These are phyloP conservation scores for Tolypocladium endophyticum DNA, from an alignment of 2,329 filamentous ascomycete genomes.

Conservation along the genomic window DNA sequence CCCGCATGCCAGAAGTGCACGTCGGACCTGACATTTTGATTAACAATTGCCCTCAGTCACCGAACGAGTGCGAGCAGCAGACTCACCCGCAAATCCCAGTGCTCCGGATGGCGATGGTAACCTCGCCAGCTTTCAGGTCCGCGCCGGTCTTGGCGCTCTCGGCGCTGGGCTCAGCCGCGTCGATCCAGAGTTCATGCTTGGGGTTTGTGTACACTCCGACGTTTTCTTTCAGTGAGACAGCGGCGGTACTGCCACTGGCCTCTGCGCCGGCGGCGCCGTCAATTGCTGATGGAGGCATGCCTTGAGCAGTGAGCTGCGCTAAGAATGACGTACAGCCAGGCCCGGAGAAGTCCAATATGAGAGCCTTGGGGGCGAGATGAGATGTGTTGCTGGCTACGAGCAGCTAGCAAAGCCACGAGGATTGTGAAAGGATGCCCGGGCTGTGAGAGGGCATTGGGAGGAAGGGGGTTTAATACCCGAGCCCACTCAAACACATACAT, in stretches of 20 bases:
- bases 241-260: constrained; percentile 12
- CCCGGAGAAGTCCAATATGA: background rate
- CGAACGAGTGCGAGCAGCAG: background rate
- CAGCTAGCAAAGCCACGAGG: background rate
- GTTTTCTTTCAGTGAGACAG: constrained; percentile 58
- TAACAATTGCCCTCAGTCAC: constrained; percentile 6
- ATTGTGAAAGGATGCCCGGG: background rate
- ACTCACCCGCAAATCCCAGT: constrained; percentile 88
- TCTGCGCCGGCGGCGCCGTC: constrained; percentile 1
- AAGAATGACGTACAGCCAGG: background rate
- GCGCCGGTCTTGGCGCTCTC: constrained; percentile 62
- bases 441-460: background rate
- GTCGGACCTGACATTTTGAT: constrained; percentile 53
- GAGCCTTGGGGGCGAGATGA: background rate
- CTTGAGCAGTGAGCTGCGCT: background rate
- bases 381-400: background rate
- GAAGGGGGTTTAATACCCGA: background rate
- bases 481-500: too few species aligned
- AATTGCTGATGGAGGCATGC: constrained; percentile 6
- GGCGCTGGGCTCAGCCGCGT: constrained; percentile 62
- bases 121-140: constrained; percentile 67
- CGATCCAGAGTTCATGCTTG: constrained; percentile 82
- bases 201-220: constrained; percentile 96
- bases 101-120: constrained; percentile 81
- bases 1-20: constrained; percentile 97